Base-by-base conservation (phyloP, 257 asterid species). In the Capsicum pubescens region DNA sequence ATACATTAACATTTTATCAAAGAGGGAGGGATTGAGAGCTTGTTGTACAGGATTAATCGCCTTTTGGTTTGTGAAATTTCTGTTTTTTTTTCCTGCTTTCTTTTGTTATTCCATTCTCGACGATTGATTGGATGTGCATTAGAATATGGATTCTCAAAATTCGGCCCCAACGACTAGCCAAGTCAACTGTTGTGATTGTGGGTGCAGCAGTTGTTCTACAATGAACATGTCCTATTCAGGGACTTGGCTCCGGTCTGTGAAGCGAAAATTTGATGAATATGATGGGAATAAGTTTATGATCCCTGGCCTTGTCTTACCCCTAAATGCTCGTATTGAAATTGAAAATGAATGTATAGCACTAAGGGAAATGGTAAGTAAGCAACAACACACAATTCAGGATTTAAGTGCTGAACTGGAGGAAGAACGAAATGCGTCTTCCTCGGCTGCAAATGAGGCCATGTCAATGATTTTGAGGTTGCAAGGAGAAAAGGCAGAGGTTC, bases 361-460 rank as follows among this genome's bases (percentile, higher is more conserved):
- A 52, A 96, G 98, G 21, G 98, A 96, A 88, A 93, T 88, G 88
- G 98, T 96, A 48, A 39, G 90, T 79, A 92, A 81, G 88, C 99
- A 95, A 90, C 99, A 94, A 87, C 83, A 87, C 87, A 89, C 89
- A 39, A 92, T 96, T 87, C 92, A 91, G 86, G 95, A 92, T 71
- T 97, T 96, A 66, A 82, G 91, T 64, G 82, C 84, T 17, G 99
- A 96, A 89, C 87, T 96, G 90, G 99, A 96, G 84, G 98, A 93
- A 89, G 99, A 96, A 91, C 91, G 99, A 90, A 94, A 93, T 61
- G 99, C 99, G 0, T 87, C 98, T 42, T 90, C 98, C 8, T 93
- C 99, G 12, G 98, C 98, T 79, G 99, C 99, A 58, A 93, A 89
- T 64, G 99, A 96, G 90, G 97, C 99, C 12, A 92, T 96, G 97